Percentiles rank a stretch among this genome's conserved stretches.
Evolutionary conservation across 306 rosid species (phyloP).

Genomic region (Lotus japonicus): DNA sequence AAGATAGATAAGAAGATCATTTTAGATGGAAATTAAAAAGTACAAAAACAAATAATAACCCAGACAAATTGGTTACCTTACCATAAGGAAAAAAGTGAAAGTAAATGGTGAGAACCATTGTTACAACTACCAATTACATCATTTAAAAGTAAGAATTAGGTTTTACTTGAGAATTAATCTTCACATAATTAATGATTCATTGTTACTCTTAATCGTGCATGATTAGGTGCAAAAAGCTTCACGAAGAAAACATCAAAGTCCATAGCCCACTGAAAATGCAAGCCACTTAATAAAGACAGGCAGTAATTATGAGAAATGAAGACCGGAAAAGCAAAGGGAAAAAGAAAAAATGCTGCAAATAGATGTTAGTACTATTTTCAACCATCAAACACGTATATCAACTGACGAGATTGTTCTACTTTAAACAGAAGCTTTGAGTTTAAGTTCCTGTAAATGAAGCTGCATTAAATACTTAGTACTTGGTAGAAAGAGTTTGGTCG

Average conservation of each 20-base stretch:
- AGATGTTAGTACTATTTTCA: too few species aligned
- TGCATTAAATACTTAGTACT: too few species aligned
- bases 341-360: neutral
- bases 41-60: neutral
- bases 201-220: constrained; percentile 24
- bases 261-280: constrained; percentile 23
- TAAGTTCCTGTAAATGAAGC: too few species aligned
- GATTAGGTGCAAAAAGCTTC: constrained; percentile 35
- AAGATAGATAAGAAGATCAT: constrained; percentile 10
- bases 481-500: too few species aligned
- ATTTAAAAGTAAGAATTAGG: constrained; percentile 25
- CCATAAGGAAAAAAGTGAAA: constrained; percentile 17
- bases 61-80: constrained; percentile 7
- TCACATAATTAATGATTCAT: constrained; percentile 42
- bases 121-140: constrained; percentile 27
- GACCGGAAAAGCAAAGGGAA: neutral
- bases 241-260: constrained; percentile 29
- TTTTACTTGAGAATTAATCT: constrained; percentile 37
- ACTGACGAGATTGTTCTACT: too few species aligned
- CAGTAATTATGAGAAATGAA: constrained; percentile 46
- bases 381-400: too few species aligned
- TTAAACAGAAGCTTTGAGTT: too few species aligned
- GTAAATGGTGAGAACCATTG: neutral
- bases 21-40: constrained; percentile 10
- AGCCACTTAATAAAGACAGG: constrained; percentile 41